Base-by-base conservation (phyloP, 768 basidiomycete species). In the Phaeotremella skinneri region DNA sequence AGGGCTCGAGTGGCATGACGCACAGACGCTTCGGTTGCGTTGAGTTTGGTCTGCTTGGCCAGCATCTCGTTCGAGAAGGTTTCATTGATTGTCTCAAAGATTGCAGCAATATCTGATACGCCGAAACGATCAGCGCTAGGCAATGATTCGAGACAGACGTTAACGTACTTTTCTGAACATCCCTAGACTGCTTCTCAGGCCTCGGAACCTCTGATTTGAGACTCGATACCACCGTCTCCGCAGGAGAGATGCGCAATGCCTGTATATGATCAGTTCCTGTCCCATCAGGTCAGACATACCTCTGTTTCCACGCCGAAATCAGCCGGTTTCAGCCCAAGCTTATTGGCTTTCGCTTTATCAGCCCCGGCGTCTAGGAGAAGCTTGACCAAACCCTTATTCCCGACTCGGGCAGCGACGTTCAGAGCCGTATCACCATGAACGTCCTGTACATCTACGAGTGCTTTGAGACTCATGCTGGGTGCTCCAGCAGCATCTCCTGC, bases 261-360 rank as follows among this genome's bases (percentile, higher is more conserved):
- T 73, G 49, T 6, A 20, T 9, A 6, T 13, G 3, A 48, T 66
- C 59, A 57, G 54, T 29, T 25, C 21, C 20, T 17, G 14, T 29
- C 16, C 29, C 9, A 48, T 23, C 37, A 20, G 2, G 4, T 14
- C n/a, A 7, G 27, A 75, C 84, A 61, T 67, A 89, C 93, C 81
- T 93, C 90, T 11, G 86, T 86, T 73, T 93, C 91, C 2, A 98
- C 85, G 17, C 96, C 96, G 72, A 93, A 99, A 76, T 99, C 96
- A 6, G 87, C 90, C 1, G 96, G 89, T 52, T 90, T 83, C 70
- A 99, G 78, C 2, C 96, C 96, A 43, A 99, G 80, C 74, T 97
- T 97, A 78, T 99, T 99, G 20, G 87, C 84, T 60, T 90, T 80
- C 68, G 85, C 83, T 65, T 88, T 85, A 76, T 98, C 94, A 4